These are phyloP conservation scores for Wickerhamomyces queroliae DNA, from an alignment of 805 yeast species.

Conservation along the genomic window DNA sequence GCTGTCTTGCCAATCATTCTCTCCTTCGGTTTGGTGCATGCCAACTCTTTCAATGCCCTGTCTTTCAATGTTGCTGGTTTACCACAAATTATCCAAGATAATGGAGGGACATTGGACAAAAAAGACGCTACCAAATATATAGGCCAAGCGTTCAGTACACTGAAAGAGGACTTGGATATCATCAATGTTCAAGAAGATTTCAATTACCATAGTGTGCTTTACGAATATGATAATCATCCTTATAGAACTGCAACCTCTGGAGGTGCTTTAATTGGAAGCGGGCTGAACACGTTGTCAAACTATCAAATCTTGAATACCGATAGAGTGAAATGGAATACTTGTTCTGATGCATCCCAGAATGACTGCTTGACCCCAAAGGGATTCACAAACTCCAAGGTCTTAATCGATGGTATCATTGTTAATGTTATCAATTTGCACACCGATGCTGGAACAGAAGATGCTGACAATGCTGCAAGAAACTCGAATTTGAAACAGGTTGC, in stretches of 20 bases:
- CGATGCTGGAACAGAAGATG: conserved; percentile 8
- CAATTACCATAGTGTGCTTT: conserved; percentile 7
- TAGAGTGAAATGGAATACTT: conserved; percentile 6
- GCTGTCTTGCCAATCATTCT: no score
- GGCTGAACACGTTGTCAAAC: conserved; percentile 7
- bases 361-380: conserved; percentile 10
- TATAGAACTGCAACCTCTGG: conserved; percentile 9
- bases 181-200: conserved; percentile 9
- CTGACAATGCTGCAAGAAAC: conserved; percentile 5
- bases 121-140: conserved; percentile 4
- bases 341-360: conserved; percentile 6
- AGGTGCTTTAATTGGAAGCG: conserved; percentile 6
- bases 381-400: conserved; percentile 6
- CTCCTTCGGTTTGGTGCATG: no score
- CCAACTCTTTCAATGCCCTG: conserved; percentile 2
- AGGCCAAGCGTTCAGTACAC: conserved; percentile 2
- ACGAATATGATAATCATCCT: conserved; percentile 6
- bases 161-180: conserved; percentile 1
- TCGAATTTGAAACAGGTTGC: conserved; percentile 6
- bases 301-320: conserved; percentile 5
- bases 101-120: conserved; percentile 5
- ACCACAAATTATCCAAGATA: conserved; percentile 5
- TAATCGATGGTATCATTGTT: conserved; percentile 3
- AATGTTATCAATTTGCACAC: conserved; percentile 8
- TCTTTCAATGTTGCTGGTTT: conserved; percentile 9